These are phyloP conservation scores for Zymoseptoria tritici DNA, from an alignment of 2,329 filamentous ascomycete genomes.

Conservation along the genomic window DNA sequence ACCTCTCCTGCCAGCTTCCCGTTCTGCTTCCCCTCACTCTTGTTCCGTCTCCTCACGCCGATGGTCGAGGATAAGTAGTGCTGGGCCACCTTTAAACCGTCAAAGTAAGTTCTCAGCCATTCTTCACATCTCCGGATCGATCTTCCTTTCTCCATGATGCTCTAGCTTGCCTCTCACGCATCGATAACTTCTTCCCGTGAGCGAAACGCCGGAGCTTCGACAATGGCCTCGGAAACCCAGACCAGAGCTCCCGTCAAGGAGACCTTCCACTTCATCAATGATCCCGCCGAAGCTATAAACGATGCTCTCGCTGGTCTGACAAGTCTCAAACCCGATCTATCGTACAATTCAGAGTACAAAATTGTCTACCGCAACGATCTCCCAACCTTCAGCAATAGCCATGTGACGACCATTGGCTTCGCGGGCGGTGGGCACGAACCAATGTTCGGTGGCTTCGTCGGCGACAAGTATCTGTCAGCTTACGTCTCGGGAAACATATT, in stretches of 20 bases:
- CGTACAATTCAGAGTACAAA: conserved; percentile 31
- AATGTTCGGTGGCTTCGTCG: conserved; percentile 58
- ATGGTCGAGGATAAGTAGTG: background rate
- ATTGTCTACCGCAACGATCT: conserved; percentile 31
- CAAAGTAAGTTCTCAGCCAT: background rate
- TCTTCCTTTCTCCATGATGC: background rate
- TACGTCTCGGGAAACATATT: conserved; percentile 58
- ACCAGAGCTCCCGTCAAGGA: conserved; percentile 21
- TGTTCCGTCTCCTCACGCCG: background rate
- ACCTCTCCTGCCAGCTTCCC: background rate
- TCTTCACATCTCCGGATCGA: background rate
- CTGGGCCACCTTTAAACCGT: background rate
- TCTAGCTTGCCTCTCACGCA: conserved; percentile 2
- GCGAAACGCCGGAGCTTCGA: background rate
- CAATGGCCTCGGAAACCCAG: conserved; percentile 20
- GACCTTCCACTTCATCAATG: conserved; percentile 34
- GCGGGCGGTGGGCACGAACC: conserved; percentile 44
- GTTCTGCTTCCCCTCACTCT: background rate
- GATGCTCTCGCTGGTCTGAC: conserved; percentile 31
- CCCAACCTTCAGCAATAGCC: conserved; percentile 21
- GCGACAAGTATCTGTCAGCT: conserved; percentile 53
- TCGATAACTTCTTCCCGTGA: conserved; percentile 1
- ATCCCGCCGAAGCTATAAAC: conserved; percentile 28
- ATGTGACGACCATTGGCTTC: conserved; percentile 33
- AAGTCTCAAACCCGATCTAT: conserved; percentile 28